These are phyloP conservation scores for Melanopsichium pennsylvanicum DNA, from an alignment of 1,284 basidiomycete genomes.

Conservation along the genomic window DNA sequence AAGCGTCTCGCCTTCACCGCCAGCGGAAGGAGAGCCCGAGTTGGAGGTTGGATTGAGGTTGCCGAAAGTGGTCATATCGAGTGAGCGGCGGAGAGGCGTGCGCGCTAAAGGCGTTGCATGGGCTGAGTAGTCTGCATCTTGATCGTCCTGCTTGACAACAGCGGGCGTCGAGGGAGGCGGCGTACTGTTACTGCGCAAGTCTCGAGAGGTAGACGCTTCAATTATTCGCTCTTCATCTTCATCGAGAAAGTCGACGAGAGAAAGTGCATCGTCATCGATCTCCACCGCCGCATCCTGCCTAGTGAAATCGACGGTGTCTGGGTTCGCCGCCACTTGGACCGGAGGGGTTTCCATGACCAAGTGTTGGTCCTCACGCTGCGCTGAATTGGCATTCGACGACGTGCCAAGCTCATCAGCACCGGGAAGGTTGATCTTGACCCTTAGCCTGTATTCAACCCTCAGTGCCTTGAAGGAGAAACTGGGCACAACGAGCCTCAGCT, in stretches of 20 bases:
- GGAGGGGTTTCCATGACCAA: slow-evolving; percentile 44
- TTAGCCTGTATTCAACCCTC: slow-evolving; percentile 38
- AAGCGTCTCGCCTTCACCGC: slow-evolving; percentile 1
- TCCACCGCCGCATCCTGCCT: slow-evolving; percentile 21
- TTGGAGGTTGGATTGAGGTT: neutral
- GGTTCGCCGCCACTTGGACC: slow-evolving; percentile 37
- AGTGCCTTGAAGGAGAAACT: slow-evolving; percentile 48
- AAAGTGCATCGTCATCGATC: slow-evolving; percentile 32
- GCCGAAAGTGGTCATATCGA: slow-evolving; percentile 23
- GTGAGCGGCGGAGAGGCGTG: slow-evolving; percentile 33
- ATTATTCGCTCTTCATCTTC: slow-evolving; percentile 41
- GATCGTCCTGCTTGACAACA: slow-evolving; percentile 9
- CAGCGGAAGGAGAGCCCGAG: neutral
- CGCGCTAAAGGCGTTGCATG: slow-evolving; percentile 39
- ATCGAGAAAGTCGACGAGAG: slow-evolving; percentile 34
- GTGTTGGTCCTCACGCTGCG: neutral
- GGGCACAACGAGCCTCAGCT: slow-evolving; percentile 38
- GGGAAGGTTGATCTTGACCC: slow-evolving; percentile 31
- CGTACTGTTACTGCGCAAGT: neutral
- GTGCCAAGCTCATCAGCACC: slow-evolving; percentile 4
- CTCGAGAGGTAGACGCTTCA: slow-evolving; percentile 22
- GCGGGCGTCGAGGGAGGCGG: neutral
- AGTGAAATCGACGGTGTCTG: slow-evolving; percentile 44
- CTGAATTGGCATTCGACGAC: neutral
- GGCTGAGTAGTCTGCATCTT: slow-evolving; percentile 34